Base-by-base conservation (phyloP, 2,329 filamentous ascomycete genomes). In the Botrytis medusae region DNA sequence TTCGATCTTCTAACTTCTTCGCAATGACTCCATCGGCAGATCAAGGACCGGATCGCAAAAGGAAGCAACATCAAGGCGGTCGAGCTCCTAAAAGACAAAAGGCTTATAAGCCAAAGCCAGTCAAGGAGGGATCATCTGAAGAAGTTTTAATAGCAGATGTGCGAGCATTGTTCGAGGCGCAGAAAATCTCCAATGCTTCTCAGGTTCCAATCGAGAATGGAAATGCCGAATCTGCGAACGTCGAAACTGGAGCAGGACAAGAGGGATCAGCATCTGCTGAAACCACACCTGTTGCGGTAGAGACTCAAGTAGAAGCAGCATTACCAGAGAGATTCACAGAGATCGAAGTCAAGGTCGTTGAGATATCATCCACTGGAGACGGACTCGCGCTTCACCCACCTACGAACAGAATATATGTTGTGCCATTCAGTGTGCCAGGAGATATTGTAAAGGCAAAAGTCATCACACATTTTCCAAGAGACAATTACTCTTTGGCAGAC, bases 341-440 rank as follows among this genome's bases (percentile, higher is more conserved):
- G 81, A 89, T 96, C 59, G 91, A 97, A 71, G 88, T 98, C 59
- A 90, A 92, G n/a, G 91, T 98, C 73, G 83, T 90, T 10, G 89
- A 93, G 77, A 86, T 98, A 48, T 97, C 95, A 0, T 98, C 95
- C 0, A 97, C 93, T 0, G 96, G 96, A 71, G 96, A 98, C 78
- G 96, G 94, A 4, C 87, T 99, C 72, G 96, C 93, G 6, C 85
- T 93, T 87, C 89, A 74, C 86, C 85, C n/a, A 84, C 88, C 72
- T 86, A 91, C 84, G 83, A 79, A 82, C 72, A 87, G 87, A 74
- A 86, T 98, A 81, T 98, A 95, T 80, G 91, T 96, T 69, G 91
- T 98, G 1, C 94, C 95, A 6, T 99, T 98, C 81, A 88, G 92
- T 34, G 87, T 95, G 2, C 95, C 96, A 0, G 96, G 96, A 44